phyloP scores from a whole-genome alignment of 345 rosid species.

The Turritis glabra region DNA sequence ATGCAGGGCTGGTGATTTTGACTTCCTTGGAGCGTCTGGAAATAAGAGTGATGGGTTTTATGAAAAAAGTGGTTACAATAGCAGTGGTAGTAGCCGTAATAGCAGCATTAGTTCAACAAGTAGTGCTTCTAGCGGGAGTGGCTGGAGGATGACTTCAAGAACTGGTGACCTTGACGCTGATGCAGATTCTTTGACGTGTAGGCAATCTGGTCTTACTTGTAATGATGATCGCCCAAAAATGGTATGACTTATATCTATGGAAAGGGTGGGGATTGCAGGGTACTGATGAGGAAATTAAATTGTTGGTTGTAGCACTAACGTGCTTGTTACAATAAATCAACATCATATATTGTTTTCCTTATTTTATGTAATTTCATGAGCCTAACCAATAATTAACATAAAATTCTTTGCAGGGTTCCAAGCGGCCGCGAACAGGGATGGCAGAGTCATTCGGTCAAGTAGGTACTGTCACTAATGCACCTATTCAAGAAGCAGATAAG shows the following conservation, averaged over 20 bases:
- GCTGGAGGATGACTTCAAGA: conserved; percentile 62
- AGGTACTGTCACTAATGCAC: conserved; percentile 46
- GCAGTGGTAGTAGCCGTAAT: conserved; percentile 92
- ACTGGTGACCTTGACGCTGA: conserved; percentile 94
- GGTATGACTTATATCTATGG: conserved; percentile 52
- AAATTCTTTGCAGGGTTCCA: conserved; percentile 65
- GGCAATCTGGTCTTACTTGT: conserved; percentile 83
- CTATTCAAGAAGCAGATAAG: conserved; percentile 53
- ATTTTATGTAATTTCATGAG: not conserved
- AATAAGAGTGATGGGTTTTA: conserved; percentile 59
- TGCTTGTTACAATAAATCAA: not conserved
- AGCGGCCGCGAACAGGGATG: conserved; percentile 77
- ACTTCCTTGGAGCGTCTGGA: conserved; percentile 65
- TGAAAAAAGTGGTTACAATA: conserved; percentile 63
- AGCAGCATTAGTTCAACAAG: conserved; percentile 94
- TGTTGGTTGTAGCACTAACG: not conserved
- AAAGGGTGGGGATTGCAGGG: conserved; percentile 12
- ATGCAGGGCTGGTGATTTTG: conserved; percentile 70
- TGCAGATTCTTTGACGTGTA: conserved; percentile 96
- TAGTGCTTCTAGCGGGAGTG: conserved; percentile 90
- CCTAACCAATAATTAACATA: conserved; percentile 20
- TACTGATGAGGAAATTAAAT: conserved; percentile 14
- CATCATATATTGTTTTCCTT: not conserved
- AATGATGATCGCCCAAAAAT: conserved; percentile 68
- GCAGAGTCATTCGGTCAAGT: conserved; percentile 68